These are phyloP conservation scores for Rhizoctonia solani DNA, from an alignment of 1,284 basidiomycete species.

Conservation along the genomic window DNA sequence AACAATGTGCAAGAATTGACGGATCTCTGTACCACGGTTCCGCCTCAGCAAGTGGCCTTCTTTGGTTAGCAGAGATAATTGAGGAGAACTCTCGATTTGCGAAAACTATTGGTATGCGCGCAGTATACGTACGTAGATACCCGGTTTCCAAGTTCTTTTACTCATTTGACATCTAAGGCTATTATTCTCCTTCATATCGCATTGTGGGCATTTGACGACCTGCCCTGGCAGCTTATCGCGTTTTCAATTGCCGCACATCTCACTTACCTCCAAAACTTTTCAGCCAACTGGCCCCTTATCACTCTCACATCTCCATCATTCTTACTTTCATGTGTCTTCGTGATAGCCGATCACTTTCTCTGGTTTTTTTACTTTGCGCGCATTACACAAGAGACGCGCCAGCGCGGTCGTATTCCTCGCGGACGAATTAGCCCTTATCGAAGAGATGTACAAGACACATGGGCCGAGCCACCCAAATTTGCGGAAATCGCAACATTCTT, in stretches of 20 bases:
- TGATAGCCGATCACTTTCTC: constrained; percentile 86
- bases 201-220: constrained; percentile 77
- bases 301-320: constrained; percentile 83
- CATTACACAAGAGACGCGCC: constrained; percentile 56
- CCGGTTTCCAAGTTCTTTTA: constrained; percentile 18
- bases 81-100: constrained; percentile 86
- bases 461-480: constrained; percentile 50
- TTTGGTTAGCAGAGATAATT: constrained; percentile 92
- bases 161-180: constrained; percentile 53
- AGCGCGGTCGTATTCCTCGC: constrained; percentile 44
- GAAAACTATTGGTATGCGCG: constrained; percentile 77
- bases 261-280: constrained; percentile 91
- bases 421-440: constrained; percentile 35
- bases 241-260: constrained; percentile 85
- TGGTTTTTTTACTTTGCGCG: constrained; percentile 94
- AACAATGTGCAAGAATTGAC: not conserved
- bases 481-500: constrained; percentile 92
- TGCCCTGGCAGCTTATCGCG: constrained; percentile 71
- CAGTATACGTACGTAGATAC: constrained; percentile 75
- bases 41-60: constrained; percentile 78
- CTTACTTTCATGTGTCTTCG: constrained; percentile 78
- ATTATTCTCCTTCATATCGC: constrained; percentile 77
- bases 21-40: constrained; percentile 37
- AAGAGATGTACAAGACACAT: constrained; percentile 29
- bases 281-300: constrained; percentile 84